Evolutionary conservation across 1,284 basidiomycete genomes (phyloP).

Genomic region (Papiliotrema fonsecae): DNA sequence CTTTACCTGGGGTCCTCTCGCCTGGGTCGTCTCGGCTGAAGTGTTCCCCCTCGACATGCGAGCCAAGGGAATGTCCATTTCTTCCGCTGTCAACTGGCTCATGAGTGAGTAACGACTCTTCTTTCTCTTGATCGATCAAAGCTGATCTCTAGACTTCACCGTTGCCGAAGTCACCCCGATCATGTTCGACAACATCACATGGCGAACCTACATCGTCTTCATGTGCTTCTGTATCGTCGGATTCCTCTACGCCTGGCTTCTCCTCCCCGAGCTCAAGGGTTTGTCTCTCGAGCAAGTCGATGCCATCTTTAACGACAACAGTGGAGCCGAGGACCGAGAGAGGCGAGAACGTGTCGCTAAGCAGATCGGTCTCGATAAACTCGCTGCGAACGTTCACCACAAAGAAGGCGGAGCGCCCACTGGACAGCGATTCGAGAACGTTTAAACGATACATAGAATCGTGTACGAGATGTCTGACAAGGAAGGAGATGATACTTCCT

Average conservation of each 20-base stretch:
- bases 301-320: conserved; percentile 37
- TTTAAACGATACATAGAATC: neutral
- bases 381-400: conserved; percentile 35
- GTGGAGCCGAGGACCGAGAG: conserved; percentile 38
- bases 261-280: conserved; percentile 39
- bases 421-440: neutral
- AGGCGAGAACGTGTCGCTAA: conserved; percentile 41
- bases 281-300: conserved; percentile 42
- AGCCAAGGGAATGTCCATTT: conserved; percentile 46
- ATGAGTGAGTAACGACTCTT: conserved; percentile 3
- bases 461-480: too few species aligned
- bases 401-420: conserved; percentile 16
- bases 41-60: conserved; percentile 46
- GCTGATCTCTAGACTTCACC: conserved; percentile 32
- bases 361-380: conserved; percentile 47
- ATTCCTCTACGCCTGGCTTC: conserved; percentile 36
- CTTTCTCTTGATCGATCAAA: neutral
- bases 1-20: conserved; percentile 44
- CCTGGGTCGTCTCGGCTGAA: conserved; percentile 45
- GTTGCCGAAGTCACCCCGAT: conserved; percentile 42
- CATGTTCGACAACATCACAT: conserved; percentile 40
- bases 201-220: conserved; percentile 46
- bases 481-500: too few species aligned
- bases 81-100: conserved; percentile 35
- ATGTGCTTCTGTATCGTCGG: conserved; percentile 44